Percentiles rank a stretch among this genome's conserved stretches.
Conservation (phyloP, 768 basidiomycete genomes). For the Candolleomyces eurysporus region DNA sequence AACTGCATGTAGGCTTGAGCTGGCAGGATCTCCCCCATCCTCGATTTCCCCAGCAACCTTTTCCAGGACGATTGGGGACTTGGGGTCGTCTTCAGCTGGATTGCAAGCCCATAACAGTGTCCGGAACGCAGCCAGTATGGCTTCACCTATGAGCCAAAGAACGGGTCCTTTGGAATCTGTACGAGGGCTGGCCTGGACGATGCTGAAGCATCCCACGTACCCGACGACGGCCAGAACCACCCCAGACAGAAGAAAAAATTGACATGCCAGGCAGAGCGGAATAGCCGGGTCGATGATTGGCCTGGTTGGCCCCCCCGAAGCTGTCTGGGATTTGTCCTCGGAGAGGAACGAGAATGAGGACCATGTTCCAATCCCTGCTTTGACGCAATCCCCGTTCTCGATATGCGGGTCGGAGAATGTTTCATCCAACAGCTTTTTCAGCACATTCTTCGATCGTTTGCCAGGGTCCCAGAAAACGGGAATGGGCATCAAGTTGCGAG, state of each 20-base stretch:
- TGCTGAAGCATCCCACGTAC: constrained; percentile 18
- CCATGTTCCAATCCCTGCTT: neutral
- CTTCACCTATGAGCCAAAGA: constrained; percentile 14
- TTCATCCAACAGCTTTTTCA: too few species aligned
- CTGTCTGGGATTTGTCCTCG: too few species aligned
- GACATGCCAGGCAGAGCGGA: neutral
- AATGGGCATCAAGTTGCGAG: neutral
- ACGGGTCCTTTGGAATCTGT: constrained; percentile 4
- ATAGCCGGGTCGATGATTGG: neutral
- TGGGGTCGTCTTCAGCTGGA: constrained; percentile 6
- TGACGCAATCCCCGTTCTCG: neutral
- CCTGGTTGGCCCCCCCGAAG: too few species aligned
- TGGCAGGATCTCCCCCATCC: too few species aligned
- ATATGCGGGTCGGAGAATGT: neutral
- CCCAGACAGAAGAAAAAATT: constrained; percentile 6
- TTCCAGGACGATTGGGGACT: neutral
- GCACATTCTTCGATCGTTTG: neutral
- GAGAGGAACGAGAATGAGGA: too few species aligned
- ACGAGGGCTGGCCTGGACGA: too few species aligned
- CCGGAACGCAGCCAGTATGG: constrained; percentile 8
- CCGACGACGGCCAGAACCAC: constrained; percentile 7
- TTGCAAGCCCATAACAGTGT: constrained; percentile 14
- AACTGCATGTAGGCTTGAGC: neutral
- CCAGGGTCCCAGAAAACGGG: neutral
- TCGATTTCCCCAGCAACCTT: too few species aligned